phyloP scores from a whole-genome alignment of 2,329 filamentous ascomycete species.

The Aspergillus viridinutans region DNA sequence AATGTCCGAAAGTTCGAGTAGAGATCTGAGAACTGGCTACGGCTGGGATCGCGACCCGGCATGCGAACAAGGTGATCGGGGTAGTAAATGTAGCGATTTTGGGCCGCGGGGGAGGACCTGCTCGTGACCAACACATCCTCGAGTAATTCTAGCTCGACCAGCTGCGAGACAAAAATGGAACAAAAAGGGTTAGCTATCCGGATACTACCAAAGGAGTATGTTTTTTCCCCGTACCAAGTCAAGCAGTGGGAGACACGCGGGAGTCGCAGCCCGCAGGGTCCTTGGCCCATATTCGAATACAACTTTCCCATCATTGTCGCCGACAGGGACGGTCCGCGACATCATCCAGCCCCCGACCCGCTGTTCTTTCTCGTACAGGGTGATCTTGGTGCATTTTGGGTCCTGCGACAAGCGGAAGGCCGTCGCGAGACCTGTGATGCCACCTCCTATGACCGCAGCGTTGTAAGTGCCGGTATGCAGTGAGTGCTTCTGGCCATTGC shows the following conservation, averaged over 20 bases:
- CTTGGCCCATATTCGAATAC: slow-evolving; percentile 82
- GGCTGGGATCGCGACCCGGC: slow-evolving; percentile 42
- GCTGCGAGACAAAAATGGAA: slow-evolving; percentile 37
- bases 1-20: slow-evolving; percentile 29
- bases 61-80: slow-evolving; percentile 72
- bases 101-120: slow-evolving; percentile 49
- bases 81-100: slow-evolving; percentile 80
- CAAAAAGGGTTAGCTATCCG: neutral
- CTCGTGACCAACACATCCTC: slow-evolving; percentile 54
- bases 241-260: slow-evolving; percentile 63
- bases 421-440: slow-evolving; percentile 74
- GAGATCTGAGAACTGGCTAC: slow-evolving; percentile 23
- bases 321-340: slow-evolving; percentile 57
- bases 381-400: slow-evolving; percentile 67
- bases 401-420: slow-evolving; percentile 72
- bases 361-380: slow-evolving; percentile 69
- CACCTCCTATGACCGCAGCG: slow-evolving; percentile 71
- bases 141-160: slow-evolving; percentile 54
- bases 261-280: slow-evolving; percentile 58
- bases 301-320: slow-evolving; percentile 53
- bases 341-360: slow-evolving; percentile 80
- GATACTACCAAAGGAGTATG: slow-evolving; percentile 5
- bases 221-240: slow-evolving; percentile 59
- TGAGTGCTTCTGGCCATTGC: slow-evolving; percentile 18
- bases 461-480: slow-evolving; percentile 28